Evolutionary conservation across 2,329 filamentous ascomycete genomes (phyloP).

Genomic region (Septoria petroselini): DNA sequence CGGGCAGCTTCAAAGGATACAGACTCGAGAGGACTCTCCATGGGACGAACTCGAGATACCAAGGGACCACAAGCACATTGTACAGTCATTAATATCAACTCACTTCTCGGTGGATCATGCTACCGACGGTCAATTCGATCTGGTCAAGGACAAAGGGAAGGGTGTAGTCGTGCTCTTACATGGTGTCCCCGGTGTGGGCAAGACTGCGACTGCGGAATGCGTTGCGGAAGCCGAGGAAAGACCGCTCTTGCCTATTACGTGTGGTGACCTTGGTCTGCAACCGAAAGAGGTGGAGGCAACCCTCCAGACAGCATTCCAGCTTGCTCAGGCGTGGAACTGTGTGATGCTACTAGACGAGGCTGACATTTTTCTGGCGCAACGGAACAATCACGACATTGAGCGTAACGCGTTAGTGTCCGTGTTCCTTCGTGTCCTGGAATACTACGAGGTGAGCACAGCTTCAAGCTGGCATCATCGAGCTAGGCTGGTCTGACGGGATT

Average conservation of each 20-base stretch:
- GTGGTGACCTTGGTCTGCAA: constrained; percentile 47
- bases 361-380: constrained; percentile 75
- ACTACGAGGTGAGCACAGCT: too few relatives aligned
- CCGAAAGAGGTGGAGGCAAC: constrained; percentile 48
- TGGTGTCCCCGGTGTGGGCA: constrained; percentile 40
- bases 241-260: constrained; percentile 47
- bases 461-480: constrained; percentile 36
- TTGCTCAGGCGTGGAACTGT: constrained; percentile 52
- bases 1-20: too few relatives aligned
- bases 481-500: not conserved
- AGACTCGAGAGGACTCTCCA: too few relatives aligned
- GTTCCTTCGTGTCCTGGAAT: constrained; percentile 40
- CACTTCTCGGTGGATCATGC: constrained; percentile 21
- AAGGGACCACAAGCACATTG: constrained; percentile 11
- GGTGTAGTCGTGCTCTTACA: constrained; percentile 39
- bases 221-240: constrained; percentile 36
- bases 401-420: constrained; percentile 73
- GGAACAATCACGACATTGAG: constrained; percentile 74
- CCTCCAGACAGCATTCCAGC: constrained; percentile 48
- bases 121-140: not conserved
- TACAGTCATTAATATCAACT: constrained; percentile 10
- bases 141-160: constrained; percentile 36
- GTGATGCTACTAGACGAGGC: constrained; percentile 36
- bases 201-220: constrained; percentile 41
- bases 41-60: constrained; percentile 13